Base-by-base conservation (phyloP, 768 basidiomycete genomes). In the Chalciporus piperatus region DNA sequence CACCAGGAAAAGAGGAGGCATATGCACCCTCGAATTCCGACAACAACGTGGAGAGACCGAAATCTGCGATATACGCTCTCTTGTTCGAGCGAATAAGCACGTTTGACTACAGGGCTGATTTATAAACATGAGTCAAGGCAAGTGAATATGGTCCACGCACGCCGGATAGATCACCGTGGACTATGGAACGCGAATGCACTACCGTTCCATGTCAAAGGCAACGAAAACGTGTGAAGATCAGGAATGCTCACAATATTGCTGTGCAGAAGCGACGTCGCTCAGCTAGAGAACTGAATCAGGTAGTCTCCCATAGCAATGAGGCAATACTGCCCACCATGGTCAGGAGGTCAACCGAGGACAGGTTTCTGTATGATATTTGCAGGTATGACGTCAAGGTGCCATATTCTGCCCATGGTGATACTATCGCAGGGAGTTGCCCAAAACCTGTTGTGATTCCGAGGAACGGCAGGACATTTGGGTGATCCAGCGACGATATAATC, bases 351-450 rank as follows among this genome's bases (percentile, higher is more conserved):
- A 25, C n/a, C 4, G 23, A 6, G 61, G 51, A 14, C 22, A 19
- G 14, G 32, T 20, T 9, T 45, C 11, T 13, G 13, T 45, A 8
- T 22, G 19, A 12, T 27, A 6, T 17, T 51, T 49, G 9, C 11
- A 63, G 50, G 40, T 65, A 67, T 6, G 48, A 44, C 3, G 51
- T 61, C 35, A 68, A 47, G 1, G 48, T 55, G 2, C 66, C 66
- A 45, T 59, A 58, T n/a, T 65, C 62, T 20, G 54, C 47, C 59
- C 64, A 62, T 3, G 64, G 64, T 35, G 47, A 68, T 17, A 67
- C 55, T 55, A 62, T 48, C 5, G 66, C 60, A 19, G 57, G 32
- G 33, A 58, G 61, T 11, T 51, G 64, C 10, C 66, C 60, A 37
- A 58, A 67, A n/a, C 61, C 63, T 14, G 46, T 53, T 12, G 51